These are phyloP conservation scores for Aspergillus persii DNA, from an alignment of 2,329 filamentous ascomycete species.

Conservation along the genomic window DNA sequence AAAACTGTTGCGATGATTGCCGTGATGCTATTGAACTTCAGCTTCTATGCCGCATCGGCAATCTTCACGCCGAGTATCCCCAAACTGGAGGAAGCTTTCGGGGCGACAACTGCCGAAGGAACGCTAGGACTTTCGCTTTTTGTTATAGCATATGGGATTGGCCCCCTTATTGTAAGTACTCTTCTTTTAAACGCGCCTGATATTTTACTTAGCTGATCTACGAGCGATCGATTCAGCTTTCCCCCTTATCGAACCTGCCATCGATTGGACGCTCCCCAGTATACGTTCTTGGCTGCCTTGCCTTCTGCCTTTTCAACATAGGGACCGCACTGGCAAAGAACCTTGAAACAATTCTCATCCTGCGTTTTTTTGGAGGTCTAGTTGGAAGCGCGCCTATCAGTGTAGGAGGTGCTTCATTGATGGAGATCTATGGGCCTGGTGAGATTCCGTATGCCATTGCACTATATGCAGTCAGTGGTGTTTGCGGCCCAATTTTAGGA, in stretches of 20 bases:
- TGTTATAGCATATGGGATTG: slow-evolving; percentile 52
- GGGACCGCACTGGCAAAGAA: slow-evolving; percentile 12
- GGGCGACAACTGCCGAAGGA: slow-evolving; percentile 52
- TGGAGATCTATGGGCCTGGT: slow-evolving; percentile 3
- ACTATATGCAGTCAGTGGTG: slow-evolving; percentile 8
- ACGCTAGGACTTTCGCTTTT: slow-evolving; percentile 62
- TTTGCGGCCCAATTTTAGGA: slow-evolving; percentile 7
- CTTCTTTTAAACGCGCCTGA: background rate
- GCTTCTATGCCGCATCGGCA: slow-evolving; percentile 22
- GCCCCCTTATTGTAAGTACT: slow-evolving; percentile 10
- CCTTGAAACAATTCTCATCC: slow-evolving; percentile 9
- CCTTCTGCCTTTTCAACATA: slow-evolving; percentile 15
- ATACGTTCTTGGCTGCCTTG: slow-evolving; percentile 10
- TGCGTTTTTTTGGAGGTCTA: slow-evolving; percentile 8
- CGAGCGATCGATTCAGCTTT: background rate
- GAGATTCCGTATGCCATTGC: slow-evolving; percentile 6
- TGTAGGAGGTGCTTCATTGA: slow-evolving; percentile 6
- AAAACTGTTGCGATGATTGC: background rate
- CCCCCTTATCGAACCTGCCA: slow-evolving; percentile 11
- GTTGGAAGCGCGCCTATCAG: slow-evolving; percentile 5
- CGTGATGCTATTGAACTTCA: slow-evolving; percentile 13
- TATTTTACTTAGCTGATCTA: background rate
- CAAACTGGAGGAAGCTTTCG: slow-evolving; percentile 54
- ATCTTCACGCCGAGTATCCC: slow-evolving; percentile 49
- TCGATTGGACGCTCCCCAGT: slow-evolving; percentile 12